These are phyloP conservation scores for Monosporozyma unispora DNA, from an alignment of 805 yeast genomes.

Conservation along the genomic window DNA sequence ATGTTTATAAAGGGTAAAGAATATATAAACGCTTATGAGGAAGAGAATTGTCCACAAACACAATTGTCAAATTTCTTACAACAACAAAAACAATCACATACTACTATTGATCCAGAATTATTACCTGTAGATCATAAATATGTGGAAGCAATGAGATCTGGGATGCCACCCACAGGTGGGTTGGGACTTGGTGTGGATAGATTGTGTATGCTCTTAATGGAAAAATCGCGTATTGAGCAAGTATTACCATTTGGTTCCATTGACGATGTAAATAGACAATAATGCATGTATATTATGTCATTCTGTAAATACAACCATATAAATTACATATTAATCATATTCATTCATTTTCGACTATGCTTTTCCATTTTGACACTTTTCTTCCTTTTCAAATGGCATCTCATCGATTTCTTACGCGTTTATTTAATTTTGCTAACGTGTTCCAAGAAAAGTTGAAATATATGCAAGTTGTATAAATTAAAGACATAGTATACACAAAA, in stretches of 20 bases:
- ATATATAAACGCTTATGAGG: constrained; percentile 89
- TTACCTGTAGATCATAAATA: constrained; percentile 51
- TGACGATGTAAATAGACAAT: constrained; percentile 45
- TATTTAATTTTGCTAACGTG: neutral
- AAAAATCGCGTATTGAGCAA: constrained; percentile 56
- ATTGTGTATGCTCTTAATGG: constrained; percentile 68
- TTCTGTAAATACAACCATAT: neutral
- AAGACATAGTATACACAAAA: neutral
- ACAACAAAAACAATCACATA: constrained; percentile 38
- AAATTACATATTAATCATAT: neutral
- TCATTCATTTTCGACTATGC: neutral
- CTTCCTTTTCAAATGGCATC: neutral
- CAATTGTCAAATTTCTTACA: constrained; percentile 55
- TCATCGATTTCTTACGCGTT: neutral
- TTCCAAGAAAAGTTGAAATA: neutral
- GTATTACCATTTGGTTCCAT: constrained; percentile 70
- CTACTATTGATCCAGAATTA: constrained; percentile 48
- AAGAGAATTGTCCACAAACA: constrained; percentile 77
- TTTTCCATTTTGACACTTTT: neutral
- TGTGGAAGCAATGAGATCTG: constrained; percentile 76
- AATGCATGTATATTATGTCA: neutral
- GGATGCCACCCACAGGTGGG: constrained; percentile 97
- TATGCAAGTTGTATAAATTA: neutral
- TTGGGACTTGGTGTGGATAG: constrained; percentile 96
- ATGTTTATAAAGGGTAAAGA: constrained; percentile 73